phyloP scores from a whole-genome alignment of 2,329 filamentous ascomycete species.

The Diplodia sapinea region DNA sequence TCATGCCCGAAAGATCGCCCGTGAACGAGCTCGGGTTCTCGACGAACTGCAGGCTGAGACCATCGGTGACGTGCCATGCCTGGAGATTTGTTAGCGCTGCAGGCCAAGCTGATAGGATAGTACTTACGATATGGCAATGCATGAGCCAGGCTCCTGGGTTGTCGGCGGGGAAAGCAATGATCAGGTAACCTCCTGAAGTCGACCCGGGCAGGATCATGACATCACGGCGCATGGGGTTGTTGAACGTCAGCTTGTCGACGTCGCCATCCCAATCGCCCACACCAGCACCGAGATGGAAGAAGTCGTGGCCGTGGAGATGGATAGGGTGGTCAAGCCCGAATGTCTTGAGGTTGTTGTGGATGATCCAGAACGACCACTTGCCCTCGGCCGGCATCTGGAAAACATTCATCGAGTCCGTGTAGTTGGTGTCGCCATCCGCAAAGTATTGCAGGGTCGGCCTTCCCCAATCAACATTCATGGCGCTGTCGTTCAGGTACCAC shows the following conservation, averaged over 20 bases:
- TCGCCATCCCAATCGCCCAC: constrained; percentile 43
- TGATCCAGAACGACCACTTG: constrained; percentile 56
- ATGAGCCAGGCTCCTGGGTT: constrained; percentile 56
- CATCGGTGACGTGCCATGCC: constrained; percentile 46
- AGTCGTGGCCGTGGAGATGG: constrained; percentile 51
- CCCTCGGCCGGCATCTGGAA: constrained; percentile 38
- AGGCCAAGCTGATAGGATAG: background rate
- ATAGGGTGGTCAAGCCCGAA: constrained; percentile 49
- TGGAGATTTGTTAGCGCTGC: background rate
- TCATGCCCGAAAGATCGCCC: constrained; percentile 36
- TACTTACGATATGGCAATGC: constrained; percentile 32
- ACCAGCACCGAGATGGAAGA: constrained; percentile 50
- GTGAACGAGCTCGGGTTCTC: constrained; percentile 47
- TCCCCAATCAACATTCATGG: constrained; percentile 46
- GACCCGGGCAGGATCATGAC: constrained; percentile 44
- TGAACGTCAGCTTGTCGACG: constrained; percentile 42
- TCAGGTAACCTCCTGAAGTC: constrained; percentile 49
- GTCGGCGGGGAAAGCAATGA: constrained; percentile 59
- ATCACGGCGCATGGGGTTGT: constrained; percentile 50
- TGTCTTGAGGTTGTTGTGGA: constrained; percentile 46
- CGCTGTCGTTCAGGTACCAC: constrained; percentile 49
- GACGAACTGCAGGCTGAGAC: constrained; percentile 60
- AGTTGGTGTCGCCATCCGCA: constrained; percentile 39
- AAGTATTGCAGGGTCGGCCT: constrained; percentile 48
- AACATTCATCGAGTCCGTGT: constrained; percentile 39